Conservation (phyloP, 192 early-diverging fungal genomes). For the Backusella tarrabulga region DNA sequence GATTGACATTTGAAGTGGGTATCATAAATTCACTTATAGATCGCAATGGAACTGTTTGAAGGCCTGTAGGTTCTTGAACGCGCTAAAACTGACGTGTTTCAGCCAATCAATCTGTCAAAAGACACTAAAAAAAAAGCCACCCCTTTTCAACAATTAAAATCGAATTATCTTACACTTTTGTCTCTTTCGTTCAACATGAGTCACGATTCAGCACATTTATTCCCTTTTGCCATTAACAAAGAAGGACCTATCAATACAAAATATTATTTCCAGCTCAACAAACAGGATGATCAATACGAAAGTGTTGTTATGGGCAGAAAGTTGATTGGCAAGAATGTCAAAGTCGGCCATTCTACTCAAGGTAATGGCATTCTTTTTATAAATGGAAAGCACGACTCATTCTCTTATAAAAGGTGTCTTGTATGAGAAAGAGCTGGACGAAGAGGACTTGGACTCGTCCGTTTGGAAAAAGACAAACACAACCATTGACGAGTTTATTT, state of each 20-base stretch:
- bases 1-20: no score
- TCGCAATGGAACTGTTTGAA: no score
- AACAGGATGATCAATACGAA: conserved; percentile 2
- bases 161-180: background rate
- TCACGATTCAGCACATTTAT: background rate
- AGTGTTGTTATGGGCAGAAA: conserved; percentile 4
- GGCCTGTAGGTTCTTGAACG: no score
- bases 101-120: background rate
- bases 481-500: conserved; percentile 13
- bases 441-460: background rate
- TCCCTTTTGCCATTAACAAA: conserved; percentile 5
- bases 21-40: no score
- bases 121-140: background rate
- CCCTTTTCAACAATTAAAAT: background rate
- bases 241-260: conserved; percentile 4
- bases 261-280: background rate
- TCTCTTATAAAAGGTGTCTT: background rate
- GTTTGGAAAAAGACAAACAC: conserved; percentile 2
- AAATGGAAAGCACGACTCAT: background rate
- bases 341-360: background rate
- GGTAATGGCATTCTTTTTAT: background rate
- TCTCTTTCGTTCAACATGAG: background rate
- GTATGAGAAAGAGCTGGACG: background rate
- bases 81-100: no score
- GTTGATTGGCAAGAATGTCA: background rate